Conservation (phyloP, 2,329 filamentous ascomycete species). For the Coniochaeta pulveracea region DNA sequence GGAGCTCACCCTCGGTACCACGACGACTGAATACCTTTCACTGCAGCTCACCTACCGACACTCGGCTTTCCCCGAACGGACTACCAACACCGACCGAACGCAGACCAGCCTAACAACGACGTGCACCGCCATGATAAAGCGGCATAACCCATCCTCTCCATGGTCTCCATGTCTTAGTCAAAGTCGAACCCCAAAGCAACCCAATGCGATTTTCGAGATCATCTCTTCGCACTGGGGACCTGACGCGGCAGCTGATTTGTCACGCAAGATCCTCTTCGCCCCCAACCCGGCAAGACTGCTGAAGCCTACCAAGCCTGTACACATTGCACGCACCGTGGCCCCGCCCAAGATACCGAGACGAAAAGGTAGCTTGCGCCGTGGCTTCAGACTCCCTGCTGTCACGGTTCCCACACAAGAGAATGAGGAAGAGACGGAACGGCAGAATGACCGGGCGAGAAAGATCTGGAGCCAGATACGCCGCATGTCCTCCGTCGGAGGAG, state of each 20-base stretch:
- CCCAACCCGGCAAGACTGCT: no score
- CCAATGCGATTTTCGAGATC: slow-evolving; percentile 29
- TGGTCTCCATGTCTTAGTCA: slow-evolving; percentile 36
- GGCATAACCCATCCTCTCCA: slow-evolving; percentile 33
- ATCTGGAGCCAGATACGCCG: slow-evolving; percentile 11
- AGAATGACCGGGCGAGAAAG: slow-evolving; percentile 7
- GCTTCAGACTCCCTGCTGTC: no score
- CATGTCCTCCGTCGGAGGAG: slow-evolving; percentile 5
- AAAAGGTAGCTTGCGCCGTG: not conserved
- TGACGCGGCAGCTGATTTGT: slow-evolving; percentile 28
- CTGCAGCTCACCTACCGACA: slow-evolving; percentile 43
- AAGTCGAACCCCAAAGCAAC: slow-evolving; percentile 6
- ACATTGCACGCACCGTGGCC: not conserved
- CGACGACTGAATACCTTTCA: slow-evolving; percentile 35
- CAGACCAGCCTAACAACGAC: slow-evolving; percentile 41
- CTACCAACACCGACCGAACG: slow-evolving; percentile 9
- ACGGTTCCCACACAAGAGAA: slow-evolving; percentile 2
- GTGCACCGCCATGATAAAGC: slow-evolving; percentile 36
- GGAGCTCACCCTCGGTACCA: slow-evolving; percentile 41
- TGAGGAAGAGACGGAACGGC: not conserved
- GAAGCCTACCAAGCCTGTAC: no score
- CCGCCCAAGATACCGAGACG: slow-evolving; percentile 1
- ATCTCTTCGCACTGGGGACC: slow-evolving; percentile 37
- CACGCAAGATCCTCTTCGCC: slow-evolving; percentile 16
- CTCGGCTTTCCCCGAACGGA: slow-evolving; percentile 36